These are phyloP conservation scores for Porodaedalea pini DNA, from an alignment of 1,284 basidiomycete species.

Conservation along the genomic window DNA sequence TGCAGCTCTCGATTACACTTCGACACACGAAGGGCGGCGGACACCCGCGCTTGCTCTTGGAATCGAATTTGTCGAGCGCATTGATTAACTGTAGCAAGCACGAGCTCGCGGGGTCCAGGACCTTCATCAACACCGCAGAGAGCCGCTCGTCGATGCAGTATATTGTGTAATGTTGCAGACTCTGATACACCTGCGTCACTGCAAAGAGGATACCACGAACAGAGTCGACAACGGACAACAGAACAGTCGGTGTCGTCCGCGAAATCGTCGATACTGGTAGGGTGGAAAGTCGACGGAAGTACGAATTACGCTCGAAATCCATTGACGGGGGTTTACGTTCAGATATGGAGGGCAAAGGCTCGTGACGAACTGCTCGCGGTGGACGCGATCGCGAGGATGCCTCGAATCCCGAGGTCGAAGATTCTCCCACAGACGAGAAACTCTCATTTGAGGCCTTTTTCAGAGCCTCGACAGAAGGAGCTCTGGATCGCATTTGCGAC, in stretches of 20 bases:
- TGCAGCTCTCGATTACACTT: conserved; percentile 78
- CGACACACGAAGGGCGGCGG: conserved; percentile 76
- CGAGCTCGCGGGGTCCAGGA: conserved; percentile 79
- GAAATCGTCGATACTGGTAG: conserved; percentile 66
- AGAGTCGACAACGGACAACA: conserved; percentile 80
- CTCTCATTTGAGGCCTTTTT: conserved; percentile 13
- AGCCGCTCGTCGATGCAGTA: conserved; percentile 87
- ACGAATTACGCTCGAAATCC: conserved; percentile 84
- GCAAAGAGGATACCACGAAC: conserved; percentile 92
- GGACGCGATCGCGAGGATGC: conserved; percentile 43
- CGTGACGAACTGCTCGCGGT: conserved; percentile 39
- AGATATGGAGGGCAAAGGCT: conserved; percentile 41
- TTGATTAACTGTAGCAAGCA: conserved; percentile 86
- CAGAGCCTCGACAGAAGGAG: background rate
- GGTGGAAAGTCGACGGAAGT: conserved; percentile 85
- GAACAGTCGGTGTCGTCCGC: conserved; percentile 68
- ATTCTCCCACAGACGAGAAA: conserved; percentile 7
- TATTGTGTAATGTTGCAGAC: conserved; percentile 85
- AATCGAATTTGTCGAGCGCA: conserved; percentile 90
- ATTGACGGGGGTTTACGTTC: conserved; percentile 51
- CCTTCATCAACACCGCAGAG: conserved; percentile 75
- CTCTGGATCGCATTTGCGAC: background rate
- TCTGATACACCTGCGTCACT: conserved; percentile 88
- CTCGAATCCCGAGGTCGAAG: conserved; percentile 44
- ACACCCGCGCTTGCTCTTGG: conserved; percentile 65